A percentile compares a stretch with the other conserved stretches of the same genome.
phyloP scores from a whole-genome alignment of 2,329 filamentous ascomycete genomes.

The Cyclaneusma minus region DNA sequence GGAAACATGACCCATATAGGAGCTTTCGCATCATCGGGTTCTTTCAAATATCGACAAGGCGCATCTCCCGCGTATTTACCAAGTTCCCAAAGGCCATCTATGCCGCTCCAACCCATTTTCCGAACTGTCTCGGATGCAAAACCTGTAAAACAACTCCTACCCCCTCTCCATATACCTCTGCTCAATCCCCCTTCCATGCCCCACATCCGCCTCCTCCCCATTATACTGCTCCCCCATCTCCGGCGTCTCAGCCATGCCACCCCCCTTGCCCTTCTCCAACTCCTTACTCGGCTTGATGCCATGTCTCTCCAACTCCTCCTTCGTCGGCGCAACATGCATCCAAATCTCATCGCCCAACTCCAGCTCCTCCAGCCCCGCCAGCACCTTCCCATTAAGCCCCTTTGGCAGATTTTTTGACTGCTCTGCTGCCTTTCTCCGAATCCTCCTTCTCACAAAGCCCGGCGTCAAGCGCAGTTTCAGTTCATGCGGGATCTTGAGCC shows the following conservation, averaged over 20 bases:
- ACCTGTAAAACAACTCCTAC: too few relatives aligned
- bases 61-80: too few relatives aligned
- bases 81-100: too few relatives aligned
- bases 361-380: constrained; percentile 19
- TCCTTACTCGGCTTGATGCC: constrained; percentile 5
- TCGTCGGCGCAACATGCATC: constrained; percentile 30
- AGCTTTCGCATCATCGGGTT: too few relatives aligned
- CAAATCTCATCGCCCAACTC: constrained; percentile 29
- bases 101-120: too few relatives aligned
- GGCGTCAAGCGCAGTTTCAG: constrained; percentile 29
- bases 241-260: constrained; percentile 1
- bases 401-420: constrained; percentile 18
- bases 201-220: constrained; percentile 3
- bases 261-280: constrained; percentile 1
- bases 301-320: constrained; percentile 15
- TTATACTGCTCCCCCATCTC: constrained; percentile 2
- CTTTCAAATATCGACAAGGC: too few relatives aligned
- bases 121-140: too few relatives aligned
- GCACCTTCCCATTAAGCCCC: constrained; percentile 22
- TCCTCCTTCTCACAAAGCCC: constrained; percentile 12
- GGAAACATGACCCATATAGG: too few relatives aligned
- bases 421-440: constrained; percentile 18
- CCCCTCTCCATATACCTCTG: constrained; percentile 8
- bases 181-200: constrained; percentile 7
- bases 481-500: constrained; percentile 42